phyloP scores from a whole-genome alignment of 2,329 filamentous ascomycete species.

The Fusarium mexicanum region DNA sequence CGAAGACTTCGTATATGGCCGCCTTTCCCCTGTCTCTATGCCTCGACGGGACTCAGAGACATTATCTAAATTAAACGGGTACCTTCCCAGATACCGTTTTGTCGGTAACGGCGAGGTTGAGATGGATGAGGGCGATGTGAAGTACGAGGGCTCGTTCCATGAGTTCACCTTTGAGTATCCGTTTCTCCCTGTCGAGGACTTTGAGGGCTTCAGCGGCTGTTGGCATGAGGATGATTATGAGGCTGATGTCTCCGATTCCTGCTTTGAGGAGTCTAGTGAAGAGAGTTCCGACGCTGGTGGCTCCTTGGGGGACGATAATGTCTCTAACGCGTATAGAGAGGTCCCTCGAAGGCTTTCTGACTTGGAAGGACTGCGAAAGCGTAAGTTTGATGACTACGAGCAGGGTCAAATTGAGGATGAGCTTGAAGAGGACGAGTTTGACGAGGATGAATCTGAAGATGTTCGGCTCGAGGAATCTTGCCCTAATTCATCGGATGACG shows the following conservation, averaged over 20 bases:
- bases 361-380: neutral
- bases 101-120: neutral
- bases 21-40: neutral
- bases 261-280: neutral
- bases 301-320: neutral
- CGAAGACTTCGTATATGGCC: neutral
- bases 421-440: neutral
- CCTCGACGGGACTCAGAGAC: neutral
- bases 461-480: neutral
- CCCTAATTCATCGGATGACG: neutral
- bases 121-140: neutral
- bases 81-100: neutral
- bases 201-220: neutral
- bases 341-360: neutral
- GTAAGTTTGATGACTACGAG: neutral
- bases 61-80: neutral
- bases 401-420: neutral
- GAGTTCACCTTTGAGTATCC: neutral
- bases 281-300: neutral
- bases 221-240: neutral
- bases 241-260: neutral
- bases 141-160: neutral
- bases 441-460: neutral
- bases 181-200: neutral
- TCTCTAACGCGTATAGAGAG: neutral